phyloP scores from a whole-genome alignment of 1,284 basidiomycete genomes.

The Malassezia psittaci region DNA sequence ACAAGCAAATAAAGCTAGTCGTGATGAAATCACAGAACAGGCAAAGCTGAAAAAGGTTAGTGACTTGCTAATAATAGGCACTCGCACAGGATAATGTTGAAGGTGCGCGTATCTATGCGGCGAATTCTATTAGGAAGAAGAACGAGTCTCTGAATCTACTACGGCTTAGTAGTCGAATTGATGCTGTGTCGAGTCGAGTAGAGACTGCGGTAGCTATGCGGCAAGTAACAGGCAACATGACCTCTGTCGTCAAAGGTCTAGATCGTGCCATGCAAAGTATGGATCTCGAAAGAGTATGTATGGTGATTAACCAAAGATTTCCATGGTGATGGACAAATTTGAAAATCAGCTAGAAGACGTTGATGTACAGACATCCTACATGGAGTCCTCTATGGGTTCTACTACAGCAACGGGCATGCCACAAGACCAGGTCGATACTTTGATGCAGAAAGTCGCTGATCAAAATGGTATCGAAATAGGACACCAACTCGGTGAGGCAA shows the following conservation, averaged over 20 bases:
- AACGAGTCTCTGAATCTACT: conserved; percentile 70
- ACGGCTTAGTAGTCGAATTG: conserved; percentile 57
- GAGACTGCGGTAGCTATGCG: conserved; percentile 99
- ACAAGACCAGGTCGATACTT: conserved; percentile 87
- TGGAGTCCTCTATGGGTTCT: conserved; percentile 91
- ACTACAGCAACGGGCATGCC: conserved; percentile 87
- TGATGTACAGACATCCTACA: conserved; percentile 94
- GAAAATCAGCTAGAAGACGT: conserved; percentile 91
- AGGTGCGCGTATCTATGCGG: conserved; percentile 95
- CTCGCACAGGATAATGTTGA: conserved; percentile 93
- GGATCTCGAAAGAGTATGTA: conserved; percentile 83
- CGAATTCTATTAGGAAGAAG: conserved; percentile 98
- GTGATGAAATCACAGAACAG: conserved; percentile 43
- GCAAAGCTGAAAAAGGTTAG: conserved; percentile 44
- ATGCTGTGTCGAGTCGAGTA: conserved; percentile 89
- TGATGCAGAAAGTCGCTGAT: conserved; percentile 89
- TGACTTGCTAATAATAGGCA: conserved; percentile 56
- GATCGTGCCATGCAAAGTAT: conserved; percentile 98
- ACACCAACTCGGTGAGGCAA: conserved; percentile 69
- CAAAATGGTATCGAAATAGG: conserved; percentile 92
- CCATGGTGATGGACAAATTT: conserved; percentile 98
- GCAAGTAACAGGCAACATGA: conserved; percentile 75
- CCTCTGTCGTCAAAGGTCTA: conserved; percentile 91
- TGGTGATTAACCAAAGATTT: conserved; percentile 59
- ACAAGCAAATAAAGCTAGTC: conserved; percentile 42